Percentiles rank a stretch among this genome's conserved stretches.
These are phyloP conservation scores for Orychophragmus violaceus DNA, from an alignment of 345 rosid species.

Conservation along the genomic window DNA sequence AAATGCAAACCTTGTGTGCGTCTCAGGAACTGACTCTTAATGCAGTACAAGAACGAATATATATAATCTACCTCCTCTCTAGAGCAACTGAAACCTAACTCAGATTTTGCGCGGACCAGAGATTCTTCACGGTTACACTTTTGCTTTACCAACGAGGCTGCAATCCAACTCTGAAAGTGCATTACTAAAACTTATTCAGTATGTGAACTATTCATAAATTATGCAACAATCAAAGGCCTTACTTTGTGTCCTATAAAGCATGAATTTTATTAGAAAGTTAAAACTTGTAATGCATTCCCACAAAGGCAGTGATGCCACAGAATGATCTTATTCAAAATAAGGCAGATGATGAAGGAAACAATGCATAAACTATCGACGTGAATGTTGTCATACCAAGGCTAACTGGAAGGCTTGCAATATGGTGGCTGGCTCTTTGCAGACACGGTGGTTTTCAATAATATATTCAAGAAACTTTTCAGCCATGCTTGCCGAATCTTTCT, in stretches of 20 bases:
- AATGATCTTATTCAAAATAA: neutral
- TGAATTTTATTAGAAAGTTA: neutral
- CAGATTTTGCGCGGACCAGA: constrained; percentile 56
- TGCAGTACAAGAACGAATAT: constrained; percentile 46
- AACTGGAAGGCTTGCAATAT: constrained; percentile 78
- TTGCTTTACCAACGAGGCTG: constrained; percentile 61
- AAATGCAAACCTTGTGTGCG: constrained; percentile 23
- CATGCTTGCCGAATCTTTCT: constrained; percentile 61
- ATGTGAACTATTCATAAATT: constrained; percentile 2
- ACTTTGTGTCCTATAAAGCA: constrained; percentile 1
- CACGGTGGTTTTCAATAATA: constrained; percentile 60
- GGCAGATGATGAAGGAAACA: constrained; percentile 5
- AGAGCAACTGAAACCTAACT: constrained; percentile 55
- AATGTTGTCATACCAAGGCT: constrained; percentile 58
- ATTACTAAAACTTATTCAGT: constrained; percentile 1
- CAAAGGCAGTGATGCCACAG: neutral
- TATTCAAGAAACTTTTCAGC: constrained; percentile 58
- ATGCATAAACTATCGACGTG: constrained; percentile 9
- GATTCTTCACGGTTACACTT: constrained; percentile 61
- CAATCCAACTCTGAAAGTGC: constrained; percentile 72
- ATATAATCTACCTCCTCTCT: constrained; percentile 57
- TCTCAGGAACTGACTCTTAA: constrained; percentile 54
- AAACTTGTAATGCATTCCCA: constrained; percentile 12
- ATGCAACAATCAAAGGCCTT: constrained; percentile 10
- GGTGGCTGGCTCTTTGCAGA: constrained; percentile 49